Base-by-base conservation (phyloP, 306 rosid genomes). In the Vigna nakashimae region DNA sequence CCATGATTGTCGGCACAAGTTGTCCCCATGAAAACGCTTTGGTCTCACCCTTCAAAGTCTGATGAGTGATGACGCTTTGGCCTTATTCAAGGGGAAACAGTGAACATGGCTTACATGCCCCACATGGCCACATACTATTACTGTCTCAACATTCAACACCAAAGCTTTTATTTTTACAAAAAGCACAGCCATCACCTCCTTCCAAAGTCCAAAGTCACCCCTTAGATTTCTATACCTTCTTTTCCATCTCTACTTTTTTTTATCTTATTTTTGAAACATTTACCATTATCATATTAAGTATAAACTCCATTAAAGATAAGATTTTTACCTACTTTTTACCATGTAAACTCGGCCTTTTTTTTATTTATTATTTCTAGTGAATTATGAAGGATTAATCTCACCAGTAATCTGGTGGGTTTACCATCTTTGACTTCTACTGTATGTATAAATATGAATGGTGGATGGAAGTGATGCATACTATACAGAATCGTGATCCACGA, bases 1-100 rank as follows among this genome's bases (percentile, higher is more conserved):
- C 84, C 91, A 82, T 74, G 87, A 90, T 86, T 84, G 84, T 74
- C 67, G 91, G 83, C 66, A 79, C 38, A 75, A 32, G 43, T 51
- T 62, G 82, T 84, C 66, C 90, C 74, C 85, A 40, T 3, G 12
- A 53, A 52, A 73, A 45, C 87, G 73, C 86, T 79, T 84, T 12
- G 80, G 52, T 60, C 76, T 50, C 78, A 77, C 81, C 73, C 64
- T 69, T 52, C 53, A 32, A 68, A 60, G 57, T 73, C 36, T 18
- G 45, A 18, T 22, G 32, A 56, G 17, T 59, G n/a, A 51, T 59
- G 14, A 15, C 69, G 12, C 75, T 26, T 52, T 1, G 4, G 30
- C 65, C 75, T 76, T 30, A 24, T 78, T 64, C 76, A 73, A 81
- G 82, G 82, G 72, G 58, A 82, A 79, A 73, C 79, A 68, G 28